phyloP scores from a whole-genome alignment of 345 rosid genomes.

The Brassica incana region DNA sequence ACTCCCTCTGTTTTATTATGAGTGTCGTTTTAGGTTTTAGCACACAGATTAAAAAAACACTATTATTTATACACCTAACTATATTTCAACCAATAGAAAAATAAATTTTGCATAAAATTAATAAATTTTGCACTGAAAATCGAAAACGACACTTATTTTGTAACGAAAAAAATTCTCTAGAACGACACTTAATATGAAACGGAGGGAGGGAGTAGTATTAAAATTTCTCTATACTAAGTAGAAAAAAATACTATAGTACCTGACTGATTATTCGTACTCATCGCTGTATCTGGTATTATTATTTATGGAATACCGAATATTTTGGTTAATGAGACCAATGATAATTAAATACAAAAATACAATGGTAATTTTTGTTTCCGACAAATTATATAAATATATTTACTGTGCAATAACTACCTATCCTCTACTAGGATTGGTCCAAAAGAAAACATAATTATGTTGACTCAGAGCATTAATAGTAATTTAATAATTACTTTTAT shows the following conservation, averaged over 20 bases:
- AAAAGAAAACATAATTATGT: conserved; percentile 24
- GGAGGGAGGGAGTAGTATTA: too few species aligned
- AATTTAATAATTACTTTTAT: conserved; percentile 28
- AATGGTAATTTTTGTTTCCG: not conserved
- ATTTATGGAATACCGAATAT: conserved; percentile 16
- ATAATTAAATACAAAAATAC: conserved; percentile 3
- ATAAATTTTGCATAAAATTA: too few species aligned
- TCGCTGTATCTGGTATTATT: not conserved
- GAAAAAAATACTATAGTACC: not conserved
- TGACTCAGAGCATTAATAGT: conserved; percentile 36
- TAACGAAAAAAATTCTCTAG: too few species aligned
- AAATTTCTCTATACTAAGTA: not conserved
- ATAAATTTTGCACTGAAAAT: too few species aligned
- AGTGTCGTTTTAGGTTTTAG: too few species aligned
- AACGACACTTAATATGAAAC: too few species aligned
- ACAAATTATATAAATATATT: not conserved
- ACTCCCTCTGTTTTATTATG: too few species aligned
- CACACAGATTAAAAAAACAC: too few species aligned
- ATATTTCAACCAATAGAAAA: too few species aligned
- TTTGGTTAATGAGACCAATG: conserved; percentile 15
- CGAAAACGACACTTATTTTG: too few species aligned
- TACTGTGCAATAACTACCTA: conserved; percentile 10
- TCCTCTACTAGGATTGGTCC: conserved; percentile 28
- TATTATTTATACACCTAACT: too few species aligned
- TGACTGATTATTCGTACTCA: not conserved